Base-by-base conservation (phyloP, 257 asterid genomes). In the Jacaranda mimosifolia region DNA sequence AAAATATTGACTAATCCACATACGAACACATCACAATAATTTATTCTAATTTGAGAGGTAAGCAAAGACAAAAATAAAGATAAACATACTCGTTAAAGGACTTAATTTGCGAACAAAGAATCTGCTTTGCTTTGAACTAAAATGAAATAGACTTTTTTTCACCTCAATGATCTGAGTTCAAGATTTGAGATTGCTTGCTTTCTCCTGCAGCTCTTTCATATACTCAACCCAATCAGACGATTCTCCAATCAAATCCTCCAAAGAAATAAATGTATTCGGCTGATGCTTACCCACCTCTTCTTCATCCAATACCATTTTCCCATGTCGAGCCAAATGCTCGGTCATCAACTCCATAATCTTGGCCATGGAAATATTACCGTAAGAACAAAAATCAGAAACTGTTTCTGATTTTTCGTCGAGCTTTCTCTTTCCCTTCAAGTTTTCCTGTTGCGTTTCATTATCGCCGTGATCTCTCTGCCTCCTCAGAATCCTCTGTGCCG, bases 231-330 rank as follows among this genome's bases (percentile, higher is more conserved):
- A 40, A 42, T 78, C 79, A 0, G 67, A 43, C 13, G 81, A 65
- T 70, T 70, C 75, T 21, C 64, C 87, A 18, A 74, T 60, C 79
- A 80, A 70, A 42, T 82, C 83, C 80, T 81, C 88, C 70, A 83
- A 71, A 5, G 81, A 72, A 55, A 81, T 74, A 15, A 48, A 73
- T 11, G 72, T 40, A 17, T 45, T 70, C 5, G 70, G 6, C 18
- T 70, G 78, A 26, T 63, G 46, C 52, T 55, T 26, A 32, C 43
- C 75, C 35, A 4, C 40, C 17, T 74, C 75, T 14, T 74, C 66
- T 36, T 65, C 77, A 6, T 45, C 52, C 83, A 52, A 80, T 35
- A 68, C 26, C 38, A 56, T 19, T 40, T 77, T 64, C 48, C 56
- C 66, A 82, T 58, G 7, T 3, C 4, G 3, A 26, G 32, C 19